Evolutionary conservation across 2,329 filamentous ascomycete genomes (phyloP).

Genomic region (Neocatenulostroma microsporum): DNA sequence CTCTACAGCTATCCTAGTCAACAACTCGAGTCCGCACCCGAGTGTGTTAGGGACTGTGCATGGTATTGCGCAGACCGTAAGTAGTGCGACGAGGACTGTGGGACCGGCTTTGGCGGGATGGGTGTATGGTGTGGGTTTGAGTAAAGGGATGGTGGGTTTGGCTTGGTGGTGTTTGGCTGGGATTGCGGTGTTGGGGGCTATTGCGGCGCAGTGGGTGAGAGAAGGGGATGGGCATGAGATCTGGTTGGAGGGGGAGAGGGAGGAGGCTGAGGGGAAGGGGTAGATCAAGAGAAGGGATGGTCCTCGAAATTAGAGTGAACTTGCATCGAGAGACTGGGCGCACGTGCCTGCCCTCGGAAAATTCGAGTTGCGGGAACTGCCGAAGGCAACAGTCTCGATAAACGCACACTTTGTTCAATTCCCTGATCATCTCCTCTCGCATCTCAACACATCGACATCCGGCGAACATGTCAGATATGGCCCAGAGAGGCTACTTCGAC

Average conservation of each 20-base stretch:
- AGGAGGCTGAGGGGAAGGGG: slow-evolving; percentile 11
- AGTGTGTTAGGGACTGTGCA: slow-evolving; percentile 51
- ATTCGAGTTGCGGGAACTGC: too few species aligned
- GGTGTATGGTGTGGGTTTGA: slow-evolving; percentile 46
- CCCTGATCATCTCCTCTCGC: too few species aligned
- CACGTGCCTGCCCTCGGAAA: too few species aligned
- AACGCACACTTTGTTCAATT: too few species aligned
- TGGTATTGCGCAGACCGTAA: slow-evolving; percentile 50
- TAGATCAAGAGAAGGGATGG: too few species aligned
- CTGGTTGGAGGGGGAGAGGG: slow-evolving; percentile 41
- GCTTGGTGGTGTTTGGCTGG: slow-evolving; percentile 51
- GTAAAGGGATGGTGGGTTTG: slow-evolving; percentile 47
- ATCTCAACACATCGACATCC: too few species aligned
- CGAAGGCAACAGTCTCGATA: too few species aligned
- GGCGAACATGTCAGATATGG: too few species aligned
- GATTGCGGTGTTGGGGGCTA: slow-evolving; percentile 50
- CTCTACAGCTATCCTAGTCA: slow-evolving; percentile 51
- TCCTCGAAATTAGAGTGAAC: too few species aligned
- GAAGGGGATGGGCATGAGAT: slow-evolving; percentile 59
- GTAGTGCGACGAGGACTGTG: slow-evolving; percentile 46
- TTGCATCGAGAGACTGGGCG: too few species aligned
- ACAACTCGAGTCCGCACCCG: slow-evolving; percentile 52
- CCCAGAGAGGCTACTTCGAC: too few species aligned
- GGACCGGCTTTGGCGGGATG: slow-evolving; percentile 49
- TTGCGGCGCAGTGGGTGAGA: slow-evolving; percentile 51